A percentile compares a stretch with the other conserved stretches of the same genome.
These are phyloP conservation scores for Nematodospora valgi DNA, from an alignment of 805 yeast genomes.

Conservation along the genomic window DNA sequence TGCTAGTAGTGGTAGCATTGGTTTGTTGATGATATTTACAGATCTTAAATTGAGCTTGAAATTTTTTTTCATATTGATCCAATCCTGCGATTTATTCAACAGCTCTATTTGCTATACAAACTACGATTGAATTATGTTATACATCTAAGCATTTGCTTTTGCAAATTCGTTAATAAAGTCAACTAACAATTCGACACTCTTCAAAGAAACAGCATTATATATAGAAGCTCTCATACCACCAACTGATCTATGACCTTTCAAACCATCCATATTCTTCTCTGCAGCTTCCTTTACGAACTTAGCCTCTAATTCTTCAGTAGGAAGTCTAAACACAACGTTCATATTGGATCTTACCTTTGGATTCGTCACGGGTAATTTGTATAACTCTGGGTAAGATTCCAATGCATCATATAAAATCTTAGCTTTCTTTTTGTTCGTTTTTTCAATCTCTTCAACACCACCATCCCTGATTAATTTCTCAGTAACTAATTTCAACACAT, in stretches of 20 bases:
- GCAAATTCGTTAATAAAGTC: conserved; percentile 62
- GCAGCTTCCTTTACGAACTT: conserved; percentile 69
- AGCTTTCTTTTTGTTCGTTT: conserved; percentile 61
- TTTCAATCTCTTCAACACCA: conserved; percentile 64
- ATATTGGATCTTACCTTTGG: conserved; percentile 67
- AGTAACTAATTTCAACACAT: conserved; percentile 77
- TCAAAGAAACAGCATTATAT: conserved; percentile 77
- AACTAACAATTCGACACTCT: conserved; percentile 55
- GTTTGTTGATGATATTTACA: too few relatives aligned
- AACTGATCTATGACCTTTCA: conserved; percentile 94
- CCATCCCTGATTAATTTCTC: conserved; percentile 61
- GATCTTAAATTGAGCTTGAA: too few relatives aligned
- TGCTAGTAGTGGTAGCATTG: conserved; percentile 1
- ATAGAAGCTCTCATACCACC: conserved; percentile 95
- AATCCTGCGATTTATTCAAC: too few relatives aligned
- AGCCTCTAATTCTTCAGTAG: conserved; percentile 60
- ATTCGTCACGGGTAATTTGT: conserved; percentile 61
- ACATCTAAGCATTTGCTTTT: conserved; percentile 31
- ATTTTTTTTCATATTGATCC: too few relatives aligned
- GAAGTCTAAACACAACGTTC: conserved; percentile 89
- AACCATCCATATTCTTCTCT: conserved; percentile 59
- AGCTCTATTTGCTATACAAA: too few relatives aligned
- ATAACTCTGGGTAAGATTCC: conserved; percentile 64
- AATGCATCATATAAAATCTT: conserved; percentile 57
- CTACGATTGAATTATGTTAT: too few relatives aligned